These are phyloP conservation scores for Magnolia sinica DNA, from an alignment of 164 flowering plant species.

Conservation along the genomic window DNA sequence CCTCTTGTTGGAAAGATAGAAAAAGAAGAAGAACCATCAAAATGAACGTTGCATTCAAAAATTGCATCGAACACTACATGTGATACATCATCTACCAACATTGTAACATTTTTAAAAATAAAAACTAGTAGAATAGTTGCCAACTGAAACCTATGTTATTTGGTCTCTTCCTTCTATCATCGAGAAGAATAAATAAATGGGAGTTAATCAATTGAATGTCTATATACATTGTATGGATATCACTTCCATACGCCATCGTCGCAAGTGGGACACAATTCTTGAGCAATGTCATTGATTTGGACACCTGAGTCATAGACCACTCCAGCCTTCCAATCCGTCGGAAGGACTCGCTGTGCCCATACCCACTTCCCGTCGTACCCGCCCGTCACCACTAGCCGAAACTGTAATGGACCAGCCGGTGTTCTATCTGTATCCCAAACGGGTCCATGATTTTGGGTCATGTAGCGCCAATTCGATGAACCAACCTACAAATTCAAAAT, in stretches of 20 bases:
- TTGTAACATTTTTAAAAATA: too few relatives aligned
- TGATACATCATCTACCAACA: too few relatives aligned
- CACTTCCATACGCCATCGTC: conserved; percentile 32
- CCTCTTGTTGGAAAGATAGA: too few relatives aligned
- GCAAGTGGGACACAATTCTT: conserved; percentile 72
- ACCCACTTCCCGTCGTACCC: conserved; percentile 70
- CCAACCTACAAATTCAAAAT: conserved; percentile 44
- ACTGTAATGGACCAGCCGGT: conserved; percentile 60
- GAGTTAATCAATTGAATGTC: not conserved
- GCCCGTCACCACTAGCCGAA: conserved; percentile 58
- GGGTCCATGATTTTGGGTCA: conserved; percentile 66
- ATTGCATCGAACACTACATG: too few relatives aligned
- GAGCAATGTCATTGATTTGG: conserved; percentile 68
- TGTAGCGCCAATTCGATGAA: conserved; percentile 47
- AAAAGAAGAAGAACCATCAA: too few relatives aligned
- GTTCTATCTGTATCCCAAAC: conserved; percentile 74
- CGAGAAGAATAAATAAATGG: not conserved
- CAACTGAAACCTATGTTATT: too few relatives aligned
- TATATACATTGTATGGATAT: not conserved
- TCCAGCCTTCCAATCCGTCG: conserved; percentile 75
- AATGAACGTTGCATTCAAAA: too few relatives aligned
- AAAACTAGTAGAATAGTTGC: too few relatives aligned
- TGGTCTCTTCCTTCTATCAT: not conserved
- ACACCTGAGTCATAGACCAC: conserved; percentile 56
- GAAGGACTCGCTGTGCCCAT: conserved; percentile 61